Conservation (phyloP, 805 yeast genomes). For the Myxozyma nipponensis region DNA sequence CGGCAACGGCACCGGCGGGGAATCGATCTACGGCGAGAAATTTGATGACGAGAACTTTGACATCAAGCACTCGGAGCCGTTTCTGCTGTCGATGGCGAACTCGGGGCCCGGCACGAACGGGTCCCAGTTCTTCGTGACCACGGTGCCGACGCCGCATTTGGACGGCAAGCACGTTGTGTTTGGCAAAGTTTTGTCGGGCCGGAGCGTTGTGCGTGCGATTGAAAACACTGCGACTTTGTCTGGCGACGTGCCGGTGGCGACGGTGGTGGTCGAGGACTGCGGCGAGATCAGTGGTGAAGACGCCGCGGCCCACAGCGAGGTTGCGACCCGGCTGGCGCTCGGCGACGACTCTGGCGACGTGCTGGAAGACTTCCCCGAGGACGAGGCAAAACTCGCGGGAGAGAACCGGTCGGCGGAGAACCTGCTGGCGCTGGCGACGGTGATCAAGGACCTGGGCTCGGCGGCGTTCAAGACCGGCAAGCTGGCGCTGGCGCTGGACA, state of each 20-base stretch:
- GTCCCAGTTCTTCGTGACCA: slow-evolving; percentile 90
- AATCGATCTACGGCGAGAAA: slow-evolving; percentile 76
- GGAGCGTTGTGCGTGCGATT: slow-evolving; percentile 48
- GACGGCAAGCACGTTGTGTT: slow-evolving; percentile 96
- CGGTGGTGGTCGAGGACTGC: slow-evolving; percentile 69
- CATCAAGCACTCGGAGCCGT: slow-evolving; percentile 68
- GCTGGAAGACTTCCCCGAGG: slow-evolving; percentile 70
- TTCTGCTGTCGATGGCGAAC: slow-evolving; percentile 92
- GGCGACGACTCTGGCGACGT: slow-evolving; percentile 74
- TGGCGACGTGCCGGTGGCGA: slow-evolving; percentile 66
- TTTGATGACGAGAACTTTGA: slow-evolving; percentile 86
- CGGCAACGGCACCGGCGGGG: slow-evolving; percentile 62
- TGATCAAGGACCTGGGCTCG: slow-evolving; percentile 78
- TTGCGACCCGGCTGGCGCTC: neutral
- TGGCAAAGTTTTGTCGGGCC: slow-evolving; percentile 64
- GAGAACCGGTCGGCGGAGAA: slow-evolving; percentile 50
- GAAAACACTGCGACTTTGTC: slow-evolving; percentile 66
- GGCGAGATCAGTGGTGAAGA: slow-evolving; percentile 68
- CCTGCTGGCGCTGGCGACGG: slow-evolving; percentile 61
- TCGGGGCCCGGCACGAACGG: slow-evolving; percentile 96
- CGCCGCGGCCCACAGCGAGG: slow-evolving; percentile 29
- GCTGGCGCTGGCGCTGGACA: slow-evolving; percentile 51
- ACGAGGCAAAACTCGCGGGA: slow-evolving; percentile 60
- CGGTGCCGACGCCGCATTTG: slow-evolving; percentile 88
- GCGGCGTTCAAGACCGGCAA: slow-evolving; percentile 64